Percentiles rank a stretch among this genome's conserved stretches.
Evolutionary conservation across 2,329 filamentous ascomycete species (phyloP).

Genomic region (Lasiodiplodia sp.): DNA sequence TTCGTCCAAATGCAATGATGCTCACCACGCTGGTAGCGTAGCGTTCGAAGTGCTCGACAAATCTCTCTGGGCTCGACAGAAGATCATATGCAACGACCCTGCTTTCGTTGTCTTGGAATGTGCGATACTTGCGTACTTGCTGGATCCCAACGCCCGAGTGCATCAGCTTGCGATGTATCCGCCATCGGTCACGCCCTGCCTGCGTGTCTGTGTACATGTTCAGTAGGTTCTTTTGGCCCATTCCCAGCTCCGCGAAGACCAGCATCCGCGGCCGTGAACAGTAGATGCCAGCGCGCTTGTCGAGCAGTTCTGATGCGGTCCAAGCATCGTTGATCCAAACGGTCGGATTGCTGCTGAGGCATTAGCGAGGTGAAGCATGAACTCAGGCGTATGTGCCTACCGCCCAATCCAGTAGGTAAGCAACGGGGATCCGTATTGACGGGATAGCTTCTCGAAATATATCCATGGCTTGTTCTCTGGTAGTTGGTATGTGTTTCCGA

Average conservation of each 20-base stretch:
- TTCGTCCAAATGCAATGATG: slow-evolving; percentile 64
- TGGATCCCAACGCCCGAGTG: slow-evolving; percentile 53
- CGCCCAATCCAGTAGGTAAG: slow-evolving; percentile 64
- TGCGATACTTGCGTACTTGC: slow-evolving; percentile 61
- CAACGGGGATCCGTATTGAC: slow-evolving; percentile 57
- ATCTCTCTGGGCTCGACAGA: slow-evolving; percentile 53
- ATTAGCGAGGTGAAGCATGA: slow-evolving; percentile 40
- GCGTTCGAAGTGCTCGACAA: slow-evolving; percentile 63
- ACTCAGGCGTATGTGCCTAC: slow-evolving; percentile 25
- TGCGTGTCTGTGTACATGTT: slow-evolving; percentile 45
- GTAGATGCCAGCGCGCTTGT: slow-evolving; percentile 61
- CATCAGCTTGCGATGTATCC: slow-evolving; percentile 43
- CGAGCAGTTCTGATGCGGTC: slow-evolving; percentile 61
- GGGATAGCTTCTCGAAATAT: slow-evolving; percentile 63
- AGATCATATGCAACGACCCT: slow-evolving; percentile 62
- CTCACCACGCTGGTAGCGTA: slow-evolving; percentile 62
- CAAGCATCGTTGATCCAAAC: slow-evolving; percentile 55
- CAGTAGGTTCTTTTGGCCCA: slow-evolving; percentile 45
- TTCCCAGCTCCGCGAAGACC: slow-evolving; percentile 51
- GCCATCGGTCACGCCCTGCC: slow-evolving; percentile 42
- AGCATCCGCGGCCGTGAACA: slow-evolving; percentile 58
- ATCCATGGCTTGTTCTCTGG: slow-evolving; percentile 65
- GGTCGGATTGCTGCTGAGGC: slow-evolving; percentile 48
- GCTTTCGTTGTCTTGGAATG: slow-evolving; percentile 67
- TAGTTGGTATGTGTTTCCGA: slow-evolving; percentile 64